Evolutionary conservation across 2,329 filamentous ascomycete species (phyloP).

Genomic region (Phyllosticta capitalensis): DNA sequence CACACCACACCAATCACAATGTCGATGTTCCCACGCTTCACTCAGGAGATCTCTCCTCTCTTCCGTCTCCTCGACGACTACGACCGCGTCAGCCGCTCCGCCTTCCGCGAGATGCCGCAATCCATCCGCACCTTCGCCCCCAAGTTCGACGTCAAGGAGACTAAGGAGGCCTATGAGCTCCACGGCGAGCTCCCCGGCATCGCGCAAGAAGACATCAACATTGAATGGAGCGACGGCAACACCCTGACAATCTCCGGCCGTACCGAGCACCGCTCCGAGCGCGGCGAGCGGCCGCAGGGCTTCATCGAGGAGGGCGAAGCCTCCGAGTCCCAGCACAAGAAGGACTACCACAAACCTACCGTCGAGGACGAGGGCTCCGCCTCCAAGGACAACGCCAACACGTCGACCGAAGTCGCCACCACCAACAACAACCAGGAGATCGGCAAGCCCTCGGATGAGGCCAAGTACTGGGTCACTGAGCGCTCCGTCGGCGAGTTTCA

Average conservation of each 20-base stretch:
- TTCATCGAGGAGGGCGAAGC: constrained; percentile 34
- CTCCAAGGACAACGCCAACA: not conserved
- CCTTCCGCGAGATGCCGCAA: constrained; percentile 20
- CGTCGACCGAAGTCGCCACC: constrained; percentile 21
- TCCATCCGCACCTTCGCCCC: constrained; percentile 54
- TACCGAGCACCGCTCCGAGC: constrained; percentile 54
- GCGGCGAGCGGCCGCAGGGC: constrained; percentile 42
- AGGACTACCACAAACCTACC: constrained; percentile 41
- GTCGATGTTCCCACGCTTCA: constrained; percentile 34
- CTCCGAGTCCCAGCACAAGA: constrained; percentile 15
- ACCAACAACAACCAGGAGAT: constrained; percentile 29
- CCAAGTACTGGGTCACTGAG: constrained; percentile 61
- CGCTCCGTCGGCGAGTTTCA: constrained; percentile 51
- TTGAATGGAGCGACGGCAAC: constrained; percentile 70
- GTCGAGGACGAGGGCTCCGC: constrained; percentile 52
- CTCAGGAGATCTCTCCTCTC: constrained; percentile 32
- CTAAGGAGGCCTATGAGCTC: constrained; percentile 59
- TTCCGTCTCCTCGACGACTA: constrained; percentile 42
- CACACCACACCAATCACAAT: constrained; percentile 22
- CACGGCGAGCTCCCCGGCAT: constrained; percentile 73
- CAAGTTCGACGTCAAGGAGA: constrained; percentile 70
- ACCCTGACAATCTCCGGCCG: constrained; percentile 63
- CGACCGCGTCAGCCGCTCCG: constrained; percentile 24
- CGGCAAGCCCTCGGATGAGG: constrained; percentile 28
- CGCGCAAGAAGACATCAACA: constrained; percentile 61